Evolutionary conservation across 169 alveolate species (phyloP), one percentile per base, ranked within the genome.

Genomic region (Plasmodium cynomolgi): DNA sequence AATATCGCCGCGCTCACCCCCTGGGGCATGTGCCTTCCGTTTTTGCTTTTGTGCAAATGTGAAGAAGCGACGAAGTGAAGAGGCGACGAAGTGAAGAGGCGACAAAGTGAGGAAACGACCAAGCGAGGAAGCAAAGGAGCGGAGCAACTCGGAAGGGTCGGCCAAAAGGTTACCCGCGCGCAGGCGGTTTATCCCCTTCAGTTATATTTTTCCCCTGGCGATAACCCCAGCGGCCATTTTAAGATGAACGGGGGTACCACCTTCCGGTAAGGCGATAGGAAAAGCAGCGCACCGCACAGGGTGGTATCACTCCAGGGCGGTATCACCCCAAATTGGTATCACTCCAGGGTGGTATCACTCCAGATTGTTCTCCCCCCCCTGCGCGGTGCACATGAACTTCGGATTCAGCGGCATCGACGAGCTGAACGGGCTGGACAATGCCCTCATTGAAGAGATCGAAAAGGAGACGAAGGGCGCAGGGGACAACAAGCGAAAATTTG

Each of bases 401-500:
- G 68, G 37, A 13, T 1, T 33, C 37, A 82, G 39, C 80, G 68
- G 72, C 20, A 15, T 77, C 17, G 84, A 84, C 31, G 93, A 85
- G 8, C 68, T 85, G 41, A 33, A 47, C 56, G 68, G 80, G 20
- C 33, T 85, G 23, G 93, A 85, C n/a, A 74, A 85, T 33, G 80
- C 79, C 47, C 29, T 85, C 33, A 85, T 62, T 15, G 84, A 75
- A n/a, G 93, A 85, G 37, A 85, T 85, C 34, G 84, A 85, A 50
- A 85, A 74, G 68, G 85, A 85, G 39, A 75, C 79, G 39, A 50
- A 82, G 68, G 79, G 56, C 29, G 23, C 29, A 13, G 50, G 84
- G 34, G 93, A 85, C 20, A 85, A 85, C 20, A 85, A 85, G 41
- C 33, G 84, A 29, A 85, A 75, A 50, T 85, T 85, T 39, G 93